Conservation (phyloP, 208 protist genomes). For the Endotrypanum monterogeii region DNA sequence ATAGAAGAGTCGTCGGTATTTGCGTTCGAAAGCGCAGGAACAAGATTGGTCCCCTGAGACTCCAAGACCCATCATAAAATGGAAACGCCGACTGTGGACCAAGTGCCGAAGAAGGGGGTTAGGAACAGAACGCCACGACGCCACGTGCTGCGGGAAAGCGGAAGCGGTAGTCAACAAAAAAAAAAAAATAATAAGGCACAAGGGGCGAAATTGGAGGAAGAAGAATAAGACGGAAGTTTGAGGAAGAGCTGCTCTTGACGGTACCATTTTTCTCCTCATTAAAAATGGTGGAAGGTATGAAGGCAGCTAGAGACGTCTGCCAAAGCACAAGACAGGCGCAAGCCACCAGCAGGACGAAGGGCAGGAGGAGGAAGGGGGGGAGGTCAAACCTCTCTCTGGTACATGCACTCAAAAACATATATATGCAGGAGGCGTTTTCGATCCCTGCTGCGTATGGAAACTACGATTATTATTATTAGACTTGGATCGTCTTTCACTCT, state of each 20-base stretch:
- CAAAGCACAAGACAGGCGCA: neutral
- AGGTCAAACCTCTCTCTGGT: neutral
- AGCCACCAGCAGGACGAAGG: neutral
- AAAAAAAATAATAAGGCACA: neutral
- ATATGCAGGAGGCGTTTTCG: neutral
- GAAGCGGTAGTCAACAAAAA: neutral
- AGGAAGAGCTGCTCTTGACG: neutral
- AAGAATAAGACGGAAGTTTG: neutral
- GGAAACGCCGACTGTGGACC: slow-evolving; percentile 5
- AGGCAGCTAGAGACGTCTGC: neutral
- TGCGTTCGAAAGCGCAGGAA: neutral
- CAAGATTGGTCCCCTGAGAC: neutral
- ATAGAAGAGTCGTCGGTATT: neutral
- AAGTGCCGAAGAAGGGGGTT: slow-evolving; percentile 12
- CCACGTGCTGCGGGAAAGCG: neutral
- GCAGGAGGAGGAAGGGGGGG: neutral
- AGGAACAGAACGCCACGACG: slow-evolving; percentile 8
- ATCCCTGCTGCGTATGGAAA: neutral
- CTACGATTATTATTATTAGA: no score
- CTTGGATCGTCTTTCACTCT: no score
- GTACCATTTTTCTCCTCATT: neutral
- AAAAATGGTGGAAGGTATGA: neutral
- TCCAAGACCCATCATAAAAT: neutral
- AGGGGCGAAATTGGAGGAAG: neutral
- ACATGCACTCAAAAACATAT: slow-evolving; percentile 1